Percentiles rank a stretch among this genome's conserved stretches.
Conservation (phyloP, 225 moss, liverwort and hornwort genomes). For the Bryoerythrophyllum caledonicum region DNA sequence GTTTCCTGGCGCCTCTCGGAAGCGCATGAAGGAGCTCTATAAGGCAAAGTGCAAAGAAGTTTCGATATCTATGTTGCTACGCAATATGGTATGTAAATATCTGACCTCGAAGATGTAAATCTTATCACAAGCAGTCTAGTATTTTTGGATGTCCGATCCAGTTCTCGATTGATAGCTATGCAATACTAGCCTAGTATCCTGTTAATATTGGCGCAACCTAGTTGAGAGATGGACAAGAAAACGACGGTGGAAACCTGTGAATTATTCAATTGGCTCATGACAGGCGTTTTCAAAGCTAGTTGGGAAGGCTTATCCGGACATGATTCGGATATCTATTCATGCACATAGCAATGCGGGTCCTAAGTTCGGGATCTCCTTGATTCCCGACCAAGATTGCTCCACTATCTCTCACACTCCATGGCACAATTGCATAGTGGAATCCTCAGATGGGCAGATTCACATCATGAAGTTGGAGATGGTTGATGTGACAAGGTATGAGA, state of each 20-base stretch:
- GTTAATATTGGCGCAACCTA: neutral
- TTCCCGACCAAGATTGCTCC: neutral
- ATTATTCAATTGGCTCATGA: neutral
- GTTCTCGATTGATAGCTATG: too few relatives aligned
- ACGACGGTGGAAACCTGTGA: neutral
- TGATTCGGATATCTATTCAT: neutral
- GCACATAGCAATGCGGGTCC: neutral
- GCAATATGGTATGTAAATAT: neutral
- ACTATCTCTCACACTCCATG: neutral
- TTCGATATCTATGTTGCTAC: too few relatives aligned
- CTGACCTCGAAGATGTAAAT: neutral
- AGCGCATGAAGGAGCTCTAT: neutral
- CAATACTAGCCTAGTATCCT: too few relatives aligned
- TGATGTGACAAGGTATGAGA: neutral
- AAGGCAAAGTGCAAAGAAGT: neutral
- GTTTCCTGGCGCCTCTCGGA: neutral
- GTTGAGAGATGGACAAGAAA: too few relatives aligned
- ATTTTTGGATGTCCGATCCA: too few relatives aligned
- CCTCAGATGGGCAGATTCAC: neutral
- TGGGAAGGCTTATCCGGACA: neutral
- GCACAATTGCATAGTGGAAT: constrained; percentile 8
- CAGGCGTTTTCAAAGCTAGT: neutral
- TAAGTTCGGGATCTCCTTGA: neutral
- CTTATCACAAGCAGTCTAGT: too few relatives aligned
- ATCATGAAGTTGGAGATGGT: neutral